Evolutionary conservation across 768 basidiomycete genomes (phyloP).

Genomic region (Collybia sordida): DNA sequence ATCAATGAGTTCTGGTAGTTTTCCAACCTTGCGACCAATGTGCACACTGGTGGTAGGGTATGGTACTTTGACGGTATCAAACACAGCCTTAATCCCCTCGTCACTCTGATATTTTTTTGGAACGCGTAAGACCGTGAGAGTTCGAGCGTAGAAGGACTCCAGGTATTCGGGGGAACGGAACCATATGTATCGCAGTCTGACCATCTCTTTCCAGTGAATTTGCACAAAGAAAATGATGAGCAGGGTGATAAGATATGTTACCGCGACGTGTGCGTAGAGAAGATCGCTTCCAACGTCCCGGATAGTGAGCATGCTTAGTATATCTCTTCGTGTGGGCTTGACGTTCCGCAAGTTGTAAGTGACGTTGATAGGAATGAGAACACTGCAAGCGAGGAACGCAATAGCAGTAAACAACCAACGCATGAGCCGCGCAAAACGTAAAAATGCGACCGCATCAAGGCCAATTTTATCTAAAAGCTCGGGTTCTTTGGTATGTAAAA

Average conservation of each 20-base stretch:
- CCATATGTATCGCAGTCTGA: conserved; percentile 79
- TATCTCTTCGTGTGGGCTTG: conserved; percentile 45
- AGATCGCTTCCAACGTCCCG: conserved; percentile 71
- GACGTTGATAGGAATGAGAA: conserved; percentile 87
- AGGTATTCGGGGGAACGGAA: conserved; percentile 89
- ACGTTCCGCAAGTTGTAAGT: conserved; percentile 78
- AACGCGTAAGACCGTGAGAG: conserved; percentile 79
- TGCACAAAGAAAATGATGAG: conserved; percentile 73
- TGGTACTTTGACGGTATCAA: conserved; percentile 73
- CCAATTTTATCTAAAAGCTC: conserved; percentile 87
- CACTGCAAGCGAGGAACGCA: conserved; percentile 60
- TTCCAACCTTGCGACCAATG: conserved; percentile 83
- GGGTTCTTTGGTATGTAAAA: conserved; percentile 82
- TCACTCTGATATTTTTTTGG: conserved; percentile 83
- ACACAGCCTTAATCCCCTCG: conserved; percentile 76
- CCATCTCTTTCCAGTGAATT: conserved; percentile 75
- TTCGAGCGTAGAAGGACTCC: conserved; percentile 90
- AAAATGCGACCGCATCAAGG: conserved; percentile 89
- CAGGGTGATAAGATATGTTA: conserved; percentile 78
- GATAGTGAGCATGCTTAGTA: conserved; percentile 82
- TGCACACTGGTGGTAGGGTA: conserved; percentile 93
- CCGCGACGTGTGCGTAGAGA: conserved; percentile 83
- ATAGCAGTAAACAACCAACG: conserved; percentile 70
- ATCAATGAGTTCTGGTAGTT: conserved; percentile 87
- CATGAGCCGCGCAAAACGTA: conserved; percentile 88